Evolutionary conservation across 23 red algal genomes (phyloP).

Genomic region (Gracilaria domingensis): DNA sequence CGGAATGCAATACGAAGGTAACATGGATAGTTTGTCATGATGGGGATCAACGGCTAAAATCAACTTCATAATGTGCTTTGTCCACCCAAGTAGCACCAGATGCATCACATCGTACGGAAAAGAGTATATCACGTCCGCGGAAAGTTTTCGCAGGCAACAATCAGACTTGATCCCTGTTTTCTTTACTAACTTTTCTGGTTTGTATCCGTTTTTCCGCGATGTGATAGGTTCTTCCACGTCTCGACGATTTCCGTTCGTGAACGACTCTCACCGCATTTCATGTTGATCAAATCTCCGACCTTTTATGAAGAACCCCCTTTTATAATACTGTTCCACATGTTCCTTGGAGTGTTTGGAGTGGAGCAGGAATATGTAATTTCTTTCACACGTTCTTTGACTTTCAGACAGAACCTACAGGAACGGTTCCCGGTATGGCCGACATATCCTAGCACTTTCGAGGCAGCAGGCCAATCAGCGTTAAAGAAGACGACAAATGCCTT

Average conservation of each 20-base stretch:
- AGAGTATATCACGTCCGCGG: background rate
- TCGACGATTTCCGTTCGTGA: background rate
- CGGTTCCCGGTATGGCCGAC: background rate
- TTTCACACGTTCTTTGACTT: background rate
- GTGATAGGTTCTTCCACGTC: background rate
- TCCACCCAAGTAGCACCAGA: conserved; percentile 11
- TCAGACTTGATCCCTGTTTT: background rate
- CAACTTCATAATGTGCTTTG: background rate
- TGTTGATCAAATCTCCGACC: background rate
- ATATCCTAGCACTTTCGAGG: conserved; percentile 1
- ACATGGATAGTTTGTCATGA: background rate
- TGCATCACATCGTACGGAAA: conserved; percentile 24
- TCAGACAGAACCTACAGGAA: conserved; percentile 19
- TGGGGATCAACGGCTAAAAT: background rate
- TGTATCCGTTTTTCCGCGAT: background rate
- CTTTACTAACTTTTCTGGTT: background rate
- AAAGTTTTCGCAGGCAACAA: background rate
- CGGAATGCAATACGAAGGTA: background rate
- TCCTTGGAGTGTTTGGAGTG: background rate
- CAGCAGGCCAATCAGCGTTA: conserved; percentile 19
- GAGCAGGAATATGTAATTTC: background rate
- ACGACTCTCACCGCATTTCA: background rate
- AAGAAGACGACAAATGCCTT: background rate
- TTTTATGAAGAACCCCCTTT: background rate
- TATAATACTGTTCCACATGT: background rate